Conservation (phyloP, 371 early-diverging fungal species). For the Mortierella sp. region DNA sequence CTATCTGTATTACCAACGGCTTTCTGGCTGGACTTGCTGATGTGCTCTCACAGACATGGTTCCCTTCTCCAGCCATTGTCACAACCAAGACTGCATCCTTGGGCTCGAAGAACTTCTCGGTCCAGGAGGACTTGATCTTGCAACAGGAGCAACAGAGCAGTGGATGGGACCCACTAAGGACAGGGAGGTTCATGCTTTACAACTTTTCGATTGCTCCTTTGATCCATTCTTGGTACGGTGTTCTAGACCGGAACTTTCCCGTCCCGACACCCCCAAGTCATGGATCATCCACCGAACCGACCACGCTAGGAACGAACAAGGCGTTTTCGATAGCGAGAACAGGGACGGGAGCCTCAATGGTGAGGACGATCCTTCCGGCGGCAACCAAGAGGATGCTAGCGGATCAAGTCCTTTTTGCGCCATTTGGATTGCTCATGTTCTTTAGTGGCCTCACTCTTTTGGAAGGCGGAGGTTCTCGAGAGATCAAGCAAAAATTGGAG, state of each 20-base stretch:
- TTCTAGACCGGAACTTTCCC: constrained; percentile 75
- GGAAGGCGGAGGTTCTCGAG: constrained; percentile 66
- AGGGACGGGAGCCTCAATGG: not conserved
- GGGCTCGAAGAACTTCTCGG: not conserved
- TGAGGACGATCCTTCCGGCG: constrained; percentile 15
- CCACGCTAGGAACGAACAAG: not conserved
- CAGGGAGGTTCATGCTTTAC: constrained; percentile 73
- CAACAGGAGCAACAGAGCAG: not conserved
- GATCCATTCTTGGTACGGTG: constrained; percentile 77
- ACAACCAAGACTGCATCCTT: constrained; percentile 3
- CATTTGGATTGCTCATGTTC: constrained; percentile 73
- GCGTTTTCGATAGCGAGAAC: constrained; percentile 17
- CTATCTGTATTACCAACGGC: constrained; percentile 78
- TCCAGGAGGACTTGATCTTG: not conserved
- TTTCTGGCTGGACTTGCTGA: constrained; percentile 76
- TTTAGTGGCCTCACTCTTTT: constrained; percentile 74
- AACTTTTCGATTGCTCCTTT: constrained; percentile 80
- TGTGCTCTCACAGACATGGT: constrained; percentile 69
- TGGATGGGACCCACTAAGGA: constrained; percentile 32
- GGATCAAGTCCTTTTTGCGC: constrained; percentile 82
- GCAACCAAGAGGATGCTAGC: constrained; percentile 63
- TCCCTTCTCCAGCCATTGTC: constrained; percentile 33
- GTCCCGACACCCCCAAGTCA: constrained; percentile 25
- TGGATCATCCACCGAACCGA: too few relatives aligned
- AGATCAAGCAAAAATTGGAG: constrained; percentile 69